Percentiles rank a stretch among this genome's conserved stretches.
These are phyloP conservation scores for Holtermannia corniformis DNA, from an alignment of 768 basidiomycete genomes.

Conservation along the genomic window DNA sequence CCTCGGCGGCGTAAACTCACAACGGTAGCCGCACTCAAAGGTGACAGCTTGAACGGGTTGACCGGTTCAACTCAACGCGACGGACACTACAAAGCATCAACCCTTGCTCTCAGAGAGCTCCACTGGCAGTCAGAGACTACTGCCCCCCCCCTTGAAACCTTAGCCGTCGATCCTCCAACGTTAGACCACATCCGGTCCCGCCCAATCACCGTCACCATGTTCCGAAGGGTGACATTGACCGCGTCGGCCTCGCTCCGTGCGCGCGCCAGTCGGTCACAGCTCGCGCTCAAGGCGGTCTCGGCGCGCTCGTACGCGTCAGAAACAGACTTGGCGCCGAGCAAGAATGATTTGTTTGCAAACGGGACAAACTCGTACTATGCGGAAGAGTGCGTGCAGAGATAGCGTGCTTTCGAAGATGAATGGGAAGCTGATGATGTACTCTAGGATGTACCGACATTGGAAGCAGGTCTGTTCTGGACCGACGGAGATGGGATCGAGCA, in stretches of 20 bases:
- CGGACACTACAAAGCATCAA: too few relatives aligned
- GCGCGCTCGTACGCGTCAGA: conserved; percentile 24
- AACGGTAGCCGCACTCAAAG: too few relatives aligned
- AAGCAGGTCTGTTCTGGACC: conserved; percentile 20
- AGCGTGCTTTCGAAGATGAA: background rate
- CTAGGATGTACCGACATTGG: conserved; percentile 70
- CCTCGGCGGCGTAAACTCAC: too few relatives aligned
- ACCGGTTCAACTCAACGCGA: too few relatives aligned
- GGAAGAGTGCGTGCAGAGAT: conserved; percentile 49
- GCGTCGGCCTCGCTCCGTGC: background rate
- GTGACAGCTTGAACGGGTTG: too few relatives aligned
- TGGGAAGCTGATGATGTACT: background rate
- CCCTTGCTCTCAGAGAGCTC: too few relatives aligned
- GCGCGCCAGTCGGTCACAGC: background rate
- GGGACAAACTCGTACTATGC: conserved; percentile 93
- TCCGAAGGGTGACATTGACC: background rate
- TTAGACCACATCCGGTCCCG: background rate
- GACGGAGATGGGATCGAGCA: background rate
- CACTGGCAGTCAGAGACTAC: too few relatives aligned
- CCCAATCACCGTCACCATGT: background rate
- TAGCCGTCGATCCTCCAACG: background rate
- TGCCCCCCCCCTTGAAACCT: background rate
- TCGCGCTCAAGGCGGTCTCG: background rate
- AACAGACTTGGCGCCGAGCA: conserved; percentile 29
- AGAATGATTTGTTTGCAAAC: conserved; percentile 60